Evolutionary conservation across 106 monocot species (phyloP), one percentile per base, ranked within the genome.

Genomic region (Phalaenopsis aphrodite): DNA sequence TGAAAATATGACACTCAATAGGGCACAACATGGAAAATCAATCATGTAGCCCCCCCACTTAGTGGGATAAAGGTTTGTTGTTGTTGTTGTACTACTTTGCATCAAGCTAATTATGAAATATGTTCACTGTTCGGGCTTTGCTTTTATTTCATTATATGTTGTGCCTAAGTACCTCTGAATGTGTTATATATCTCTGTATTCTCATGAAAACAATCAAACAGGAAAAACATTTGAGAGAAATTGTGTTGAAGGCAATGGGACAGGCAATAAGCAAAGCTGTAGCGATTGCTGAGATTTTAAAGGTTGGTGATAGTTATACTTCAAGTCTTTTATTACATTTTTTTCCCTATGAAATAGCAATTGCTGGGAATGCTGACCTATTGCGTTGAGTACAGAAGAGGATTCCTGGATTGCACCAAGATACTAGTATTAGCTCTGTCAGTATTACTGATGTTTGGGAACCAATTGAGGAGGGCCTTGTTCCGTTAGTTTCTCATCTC

Each of bases 381-480:
- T 52, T n/a, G 19, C 41, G 58, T 73, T 86, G 75, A 77, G 5
- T 84, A 42, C 85, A 92, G 98, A 92, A 93, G 84, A 85, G 86
- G 79, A 92, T 81, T 78, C 92, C 83, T 82, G 91, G 91, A 36
- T 85, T 94, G 84, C 92, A 94, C 87, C 98, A 99, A 89, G 92
- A 92, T 82, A 94, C 92, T 45, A 43, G 78, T 55, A 91, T 92
- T 77, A 94, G 94, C 83, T 94, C 98, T 1, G 85, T 85, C 73
- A 98, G 97, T 79, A 99, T 99, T 56, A 93, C 92, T 79, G 98
- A 99, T 86, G 92, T 99, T 18, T 99, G 94, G 98, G 98, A 99
- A 87, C 98, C 98, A 52, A 94, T 99, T 86, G 94, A 99, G 80
- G 98, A 99, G 83, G 98, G 98, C 77, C 98, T 99, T 83, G 89